Evolutionary conservation across 495 filamentous ascomycete genomes (phyloP).

Genomic region (Bacidia gigantensis): DNA sequence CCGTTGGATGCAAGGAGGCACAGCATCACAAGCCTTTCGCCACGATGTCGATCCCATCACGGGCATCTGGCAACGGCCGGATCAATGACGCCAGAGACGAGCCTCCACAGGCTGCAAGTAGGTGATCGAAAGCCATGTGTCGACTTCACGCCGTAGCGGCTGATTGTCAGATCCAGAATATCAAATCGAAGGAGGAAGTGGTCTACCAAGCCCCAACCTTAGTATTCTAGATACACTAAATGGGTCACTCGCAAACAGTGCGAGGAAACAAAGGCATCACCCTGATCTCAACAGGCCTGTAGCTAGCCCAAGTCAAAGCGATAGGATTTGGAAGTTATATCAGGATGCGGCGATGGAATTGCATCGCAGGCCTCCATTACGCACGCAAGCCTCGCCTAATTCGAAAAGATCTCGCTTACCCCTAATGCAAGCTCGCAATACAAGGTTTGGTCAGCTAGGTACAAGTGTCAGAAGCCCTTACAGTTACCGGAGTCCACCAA

Average conservation of each 20-base stretch:
- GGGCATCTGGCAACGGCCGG: too few relatives aligned
- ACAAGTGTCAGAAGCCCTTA: not conserved
- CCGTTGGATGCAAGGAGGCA: not conserved
- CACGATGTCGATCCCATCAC: slow-evolving; percentile 1
- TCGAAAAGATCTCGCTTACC: slow-evolving; percentile 9
- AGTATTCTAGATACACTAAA: not conserved
- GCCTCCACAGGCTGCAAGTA: not conserved
- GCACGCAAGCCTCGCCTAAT: slow-evolving; percentile 6
- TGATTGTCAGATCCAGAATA: not conserved
- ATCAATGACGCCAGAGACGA: not conserved
- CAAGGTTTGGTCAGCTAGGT: slow-evolving; percentile 4
- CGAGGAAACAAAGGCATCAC: slow-evolving; percentile 10
- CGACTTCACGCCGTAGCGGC: not conserved
- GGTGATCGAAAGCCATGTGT: not conserved
- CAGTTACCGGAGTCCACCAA: not conserved
- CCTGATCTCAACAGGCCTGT: slow-evolving; percentile 11
- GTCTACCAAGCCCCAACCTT: slow-evolving; percentile 1
- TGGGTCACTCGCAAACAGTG: slow-evolving; percentile 11
- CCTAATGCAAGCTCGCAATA: slow-evolving; percentile 9
- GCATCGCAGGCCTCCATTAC: not conserved
- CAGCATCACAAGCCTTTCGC: not conserved
- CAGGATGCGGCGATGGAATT: slow-evolving; percentile 11
- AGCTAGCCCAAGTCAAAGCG: slow-evolving; percentile 10
- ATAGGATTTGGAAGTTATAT: slow-evolving; percentile 16
- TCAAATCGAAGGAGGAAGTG: not conserved